Evolutionary conservation across 1,284 basidiomycete species (phyloP), one percentile per base, ranked within the genome.

Genomic region (Rhodotorula glutinis): DNA sequence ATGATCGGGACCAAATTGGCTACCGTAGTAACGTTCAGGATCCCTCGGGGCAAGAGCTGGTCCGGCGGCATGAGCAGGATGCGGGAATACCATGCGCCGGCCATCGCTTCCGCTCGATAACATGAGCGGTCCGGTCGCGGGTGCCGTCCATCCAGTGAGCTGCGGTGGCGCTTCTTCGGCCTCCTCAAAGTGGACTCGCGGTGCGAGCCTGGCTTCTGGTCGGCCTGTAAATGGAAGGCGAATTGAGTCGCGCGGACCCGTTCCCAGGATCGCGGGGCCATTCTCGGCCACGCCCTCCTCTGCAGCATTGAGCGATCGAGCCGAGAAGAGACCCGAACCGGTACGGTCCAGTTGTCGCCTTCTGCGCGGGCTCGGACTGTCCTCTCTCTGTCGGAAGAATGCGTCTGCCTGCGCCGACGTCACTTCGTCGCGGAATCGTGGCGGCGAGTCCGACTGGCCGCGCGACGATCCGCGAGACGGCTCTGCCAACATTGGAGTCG

Each of bases 81-180:
- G 60, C 19, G 68, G 64, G 54, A 66, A 66, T 19, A 63, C 23
- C 54, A 63, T 53, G 3, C 65, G 19, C 4, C 33, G 38, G 10
- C 71, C 71, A 8, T 47, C 62, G 17, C 69, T 68, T 2, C 71
- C 71, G 33, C 71, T 73, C 30, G 69, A 57, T 0, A 71, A 47
- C 71, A 70, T 70, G 11, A 56, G 27, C 13, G 67, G 64, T 1
- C 47, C 44, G 11, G 49, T 25, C 3, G 25, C 23, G 40, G 53
- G 25, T 13, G 53, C 25, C 2, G 49, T 21, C 44, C 56, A 51
- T 13, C 27, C 52, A 13, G 44, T 7, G 21, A 49, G 21, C 9
- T 41, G n/a, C 33, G 41, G 46, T 4, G 53, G 44, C 40, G 53
- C 25, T 27, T 66, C 60, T 10, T 57, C 57, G 4, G 30, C 46